Conservation (phyloP, 495 filamentous ascomycete species). For the Rhypophila decipiens region DNA sequence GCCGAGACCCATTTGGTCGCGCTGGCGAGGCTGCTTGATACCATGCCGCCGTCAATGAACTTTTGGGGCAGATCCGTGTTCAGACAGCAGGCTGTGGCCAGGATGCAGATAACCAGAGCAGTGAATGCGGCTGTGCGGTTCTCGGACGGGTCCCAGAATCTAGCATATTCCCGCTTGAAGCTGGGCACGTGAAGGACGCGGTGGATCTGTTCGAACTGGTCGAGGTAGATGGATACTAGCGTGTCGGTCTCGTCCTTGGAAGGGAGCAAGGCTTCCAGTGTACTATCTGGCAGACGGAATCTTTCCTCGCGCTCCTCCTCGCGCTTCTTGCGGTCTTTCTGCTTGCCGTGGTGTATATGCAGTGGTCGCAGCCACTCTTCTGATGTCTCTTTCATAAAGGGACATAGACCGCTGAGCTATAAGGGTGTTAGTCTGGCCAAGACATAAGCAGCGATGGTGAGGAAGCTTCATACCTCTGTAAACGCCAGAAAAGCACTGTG, state of each 20-base stretch:
- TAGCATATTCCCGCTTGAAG: conserved; percentile 36
- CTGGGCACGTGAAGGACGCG: conserved; percentile 41
- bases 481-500: conserved; percentile 41
- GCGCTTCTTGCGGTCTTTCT: conserved; percentile 25
- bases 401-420: conserved; percentile 39
- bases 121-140: conserved; percentile 39
- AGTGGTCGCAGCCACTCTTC: conserved; percentile 37
- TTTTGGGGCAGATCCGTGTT: conserved; percentile 23
- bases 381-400: conserved; percentile 40
- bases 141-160: conserved; percentile 36
- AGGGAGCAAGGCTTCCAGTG: conserved; percentile 35
- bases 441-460: background rate
- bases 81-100: conserved; percentile 34
- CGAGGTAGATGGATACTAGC: conserved; percentile 35
- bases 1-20: conserved; percentile 34
- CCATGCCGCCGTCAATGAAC: conserved; percentile 33
- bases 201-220: conserved; percentile 41
- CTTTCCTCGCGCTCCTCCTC: conserved; percentile 28
- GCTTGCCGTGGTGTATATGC: conserved; percentile 27
- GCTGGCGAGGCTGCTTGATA: conserved; percentile 22
- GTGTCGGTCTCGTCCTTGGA: conserved; percentile 29
- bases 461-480: conserved; percentile 20
- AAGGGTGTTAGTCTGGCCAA: background rate
- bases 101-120: conserved; percentile 36
- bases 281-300: conserved; percentile 22